Evolutionary conservation across 2,329 filamentous ascomycete genomes (phyloP).

Genomic region (Penicillium hordei): DNA sequence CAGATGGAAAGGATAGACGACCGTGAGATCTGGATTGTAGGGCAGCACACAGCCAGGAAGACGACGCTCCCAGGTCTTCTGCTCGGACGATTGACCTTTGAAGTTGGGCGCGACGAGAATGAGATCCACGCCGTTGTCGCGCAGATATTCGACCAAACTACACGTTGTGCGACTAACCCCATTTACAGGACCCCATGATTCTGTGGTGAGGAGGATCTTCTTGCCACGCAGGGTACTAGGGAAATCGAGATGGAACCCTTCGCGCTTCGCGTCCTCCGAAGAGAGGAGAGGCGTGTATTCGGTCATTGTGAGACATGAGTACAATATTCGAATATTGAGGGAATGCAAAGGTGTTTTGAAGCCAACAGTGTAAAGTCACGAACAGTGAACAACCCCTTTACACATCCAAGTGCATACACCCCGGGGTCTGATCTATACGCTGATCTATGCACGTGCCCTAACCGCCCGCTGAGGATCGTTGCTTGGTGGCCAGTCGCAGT

Average conservation of each 20-base stretch:
- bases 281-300: constrained; percentile 18
- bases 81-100: not conserved
- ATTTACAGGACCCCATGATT: constrained; percentile 71
- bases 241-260: constrained; percentile 29
- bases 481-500: constrained; percentile 19
- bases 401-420: not conserved
- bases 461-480: constrained; percentile 13
- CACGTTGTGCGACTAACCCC: constrained; percentile 70
- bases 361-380: not conserved
- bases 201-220: constrained; percentile 66
- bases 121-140: constrained; percentile 62
- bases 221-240: constrained; percentile 56
- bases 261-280: constrained; percentile 8
- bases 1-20: constrained; percentile 68
- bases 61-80: constrained; percentile 52
- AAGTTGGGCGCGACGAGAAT: constrained; percentile 62
- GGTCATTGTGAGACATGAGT: constrained; percentile 10
- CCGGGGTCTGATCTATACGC: not conserved
- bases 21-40: constrained; percentile 69
- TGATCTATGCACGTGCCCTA: constrained; percentile 17
- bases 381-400: not conserved
- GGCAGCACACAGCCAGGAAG: constrained; percentile 66
- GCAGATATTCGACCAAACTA: constrained; percentile 67
- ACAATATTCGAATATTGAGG: not conserved
- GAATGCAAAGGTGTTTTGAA: not conserved